phyloP scores from a whole-genome alignment of 108 stramenopile genomes.

The Cyclostephanos tholiformis region DNA sequence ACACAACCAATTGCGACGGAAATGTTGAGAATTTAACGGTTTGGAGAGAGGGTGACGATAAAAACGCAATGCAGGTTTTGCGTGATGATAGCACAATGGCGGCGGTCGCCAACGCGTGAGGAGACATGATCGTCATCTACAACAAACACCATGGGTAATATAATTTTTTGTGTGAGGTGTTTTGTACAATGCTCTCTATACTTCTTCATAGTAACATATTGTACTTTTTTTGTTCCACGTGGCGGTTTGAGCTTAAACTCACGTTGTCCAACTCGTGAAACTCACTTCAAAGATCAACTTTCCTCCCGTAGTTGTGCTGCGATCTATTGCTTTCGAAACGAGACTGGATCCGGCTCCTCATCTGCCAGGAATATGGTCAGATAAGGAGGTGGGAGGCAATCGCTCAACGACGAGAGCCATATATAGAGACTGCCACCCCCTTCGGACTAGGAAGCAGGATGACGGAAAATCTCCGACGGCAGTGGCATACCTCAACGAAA shows the following conservation, averaged over 20 bases:
- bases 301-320: too few relatives aligned
- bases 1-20: background rate
- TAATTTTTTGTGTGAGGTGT: background rate
- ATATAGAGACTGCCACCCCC: background rate
- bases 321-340: too few relatives aligned
- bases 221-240: too few relatives aligned
- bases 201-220: too few relatives aligned
- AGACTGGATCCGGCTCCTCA: too few relatives aligned
- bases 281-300: too few relatives aligned
- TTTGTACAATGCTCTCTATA: too few relatives aligned
- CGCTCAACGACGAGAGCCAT: too few relatives aligned
- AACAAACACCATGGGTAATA: background rate
- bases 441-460: background rate
- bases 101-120: background rate
- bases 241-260: too few relatives aligned
- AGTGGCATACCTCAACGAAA: constrained; percentile 22
- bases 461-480: constrained; percentile 11
- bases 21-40: background rate
- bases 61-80: constrained; percentile 16
- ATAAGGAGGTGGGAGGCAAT: too few relatives aligned
- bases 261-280: too few relatives aligned
- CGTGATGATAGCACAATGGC: background rate
- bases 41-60: background rate
- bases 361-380: too few relatives aligned
- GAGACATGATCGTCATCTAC: background rate